A percentile compares a stretch with the other conserved stretches of the same genome.
These are phyloP conservation scores for Apodospora peruviana DNA, from an alignment of 495 filamentous ascomycete genomes.

Conservation along the genomic window DNA sequence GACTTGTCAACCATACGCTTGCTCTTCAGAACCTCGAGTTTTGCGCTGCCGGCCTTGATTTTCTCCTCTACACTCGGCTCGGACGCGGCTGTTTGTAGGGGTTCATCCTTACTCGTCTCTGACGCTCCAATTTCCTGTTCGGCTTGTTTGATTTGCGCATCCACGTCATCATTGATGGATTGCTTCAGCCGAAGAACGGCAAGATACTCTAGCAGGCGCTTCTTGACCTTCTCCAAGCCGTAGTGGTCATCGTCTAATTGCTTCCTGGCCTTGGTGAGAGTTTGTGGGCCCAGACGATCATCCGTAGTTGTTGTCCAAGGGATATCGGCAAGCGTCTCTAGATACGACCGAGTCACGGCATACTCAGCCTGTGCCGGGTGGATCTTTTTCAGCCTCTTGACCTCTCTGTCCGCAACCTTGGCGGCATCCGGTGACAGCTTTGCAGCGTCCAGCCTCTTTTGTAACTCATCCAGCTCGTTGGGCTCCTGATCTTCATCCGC, in stretches of 20 bases:
- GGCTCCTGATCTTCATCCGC: conserved; percentile 63
- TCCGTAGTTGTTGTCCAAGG: conserved; percentile 86
- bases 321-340: conserved; percentile 91
- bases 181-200: conserved; percentile 94
- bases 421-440: conserved; percentile 61
- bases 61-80: conserved; percentile 35
- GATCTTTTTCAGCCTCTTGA: conserved; percentile 89
- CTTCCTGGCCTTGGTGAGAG: conserved; percentile 71
- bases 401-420: conserved; percentile 83
- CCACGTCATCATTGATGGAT: conserved; percentile 71
- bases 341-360: conserved; percentile 86
- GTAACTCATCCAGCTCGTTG: conserved; percentile 86
- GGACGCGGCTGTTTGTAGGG: conserved; percentile 6
- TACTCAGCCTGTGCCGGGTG: conserved; percentile 93
- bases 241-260: conserved; percentile 97
- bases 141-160: conserved; percentile 65
- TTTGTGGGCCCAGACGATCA: conserved; percentile 79
- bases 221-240: conserved; percentile 95
- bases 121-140: conserved; percentile 52
- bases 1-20: conserved; percentile 88
- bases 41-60: conserved; percentile 46
- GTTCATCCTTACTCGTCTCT: conserved; percentile 30
- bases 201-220: conserved; percentile 89
- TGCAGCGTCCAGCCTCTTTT: conserved; percentile 78
- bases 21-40: conserved; percentile 63